phyloP scores from a whole-genome alignment of 192 early-diverging fungal species.

The Oehlia diaphana region DNA sequence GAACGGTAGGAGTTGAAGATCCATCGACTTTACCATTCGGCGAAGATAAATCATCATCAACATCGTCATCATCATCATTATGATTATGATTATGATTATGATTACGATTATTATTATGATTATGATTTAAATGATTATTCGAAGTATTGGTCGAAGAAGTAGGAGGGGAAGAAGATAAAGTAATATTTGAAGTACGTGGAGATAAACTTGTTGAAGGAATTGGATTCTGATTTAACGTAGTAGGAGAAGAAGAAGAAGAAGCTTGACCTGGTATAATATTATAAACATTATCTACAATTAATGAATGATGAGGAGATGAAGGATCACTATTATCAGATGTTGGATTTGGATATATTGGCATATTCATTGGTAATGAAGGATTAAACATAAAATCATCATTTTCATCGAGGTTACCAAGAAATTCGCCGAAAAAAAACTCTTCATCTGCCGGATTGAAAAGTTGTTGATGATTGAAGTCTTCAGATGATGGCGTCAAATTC shows the following conservation, averaged over 20 bases:
- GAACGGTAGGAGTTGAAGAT: neutral
- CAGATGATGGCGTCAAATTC: neutral
- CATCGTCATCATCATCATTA: neutral
- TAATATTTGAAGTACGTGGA: slow-evolving; percentile 19
- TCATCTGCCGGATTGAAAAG: slow-evolving; percentile 5
- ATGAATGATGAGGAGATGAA: neutral
- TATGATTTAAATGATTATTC: neutral
- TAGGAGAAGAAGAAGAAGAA: neutral
- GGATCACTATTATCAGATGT: neutral
- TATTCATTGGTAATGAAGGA: slow-evolving; percentile 6
- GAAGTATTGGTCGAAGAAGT: too few relatives aligned
- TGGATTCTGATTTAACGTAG: neutral
- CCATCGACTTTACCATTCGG: neutral
- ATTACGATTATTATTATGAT: too few relatives aligned
- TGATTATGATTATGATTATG: neutral
- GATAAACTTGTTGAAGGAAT: slow-evolving; percentile 21
- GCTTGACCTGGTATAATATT: neutral
- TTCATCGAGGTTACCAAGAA: slow-evolving; percentile 17
- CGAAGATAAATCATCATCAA: neutral
- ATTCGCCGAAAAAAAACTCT: neutral
- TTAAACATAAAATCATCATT: slow-evolving; percentile 24
- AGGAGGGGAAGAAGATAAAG: slow-evolving; percentile 4
- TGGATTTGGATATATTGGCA: slow-evolving; percentile 12
- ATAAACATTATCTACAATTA: neutral
- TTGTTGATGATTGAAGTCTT: neutral